Base-by-base conservation (phyloP, 2,329 filamentous ascomycete genomes). In the Aspergillus sp. region DNA sequence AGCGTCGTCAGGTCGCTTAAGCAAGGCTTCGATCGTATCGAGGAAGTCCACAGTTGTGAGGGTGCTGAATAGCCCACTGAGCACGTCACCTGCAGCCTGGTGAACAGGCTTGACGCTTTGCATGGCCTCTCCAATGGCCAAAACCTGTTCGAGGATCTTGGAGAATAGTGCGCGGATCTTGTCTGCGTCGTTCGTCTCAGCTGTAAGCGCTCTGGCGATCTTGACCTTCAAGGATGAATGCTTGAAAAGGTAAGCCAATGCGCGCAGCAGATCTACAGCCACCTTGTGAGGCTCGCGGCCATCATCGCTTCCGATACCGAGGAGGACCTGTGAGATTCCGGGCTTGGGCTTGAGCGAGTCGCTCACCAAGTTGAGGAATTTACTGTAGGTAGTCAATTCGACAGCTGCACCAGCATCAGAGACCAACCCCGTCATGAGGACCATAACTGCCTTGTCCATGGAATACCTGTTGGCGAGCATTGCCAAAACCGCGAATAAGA, bases 381-480 rank as follows among this genome's bases (percentile, higher is more conserved):
- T 91, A 64, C 87, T 85, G 61, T 95, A 84, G 9, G 91, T 88
- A 35, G 76, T 71, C 12, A 98, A 82, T 69, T 96, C 91, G n/a
- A 87, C 83, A 48, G 88, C 82, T 12, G 90, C 86, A 48, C 84
- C 82, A 69, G 96, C 95, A 37, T 85, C 81, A 59, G 86, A 86
- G 45, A 91, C 83, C 24, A 99, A 78, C 43, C 91, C 87, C 3
- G 85, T 84, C 58, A 90, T 83, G 73, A 98, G 93, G n/a, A 83
- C 83, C 40, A 88, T 78, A 39, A 95, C 85, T 63, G 84, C 85
- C 68, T 90, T 86, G 58, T 88, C 89, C n/a, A 86, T 82, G 4
- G 90, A 87, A 71, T 96, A 96, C 68, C 90, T 89, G 70, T 97
- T 91, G n/a, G 91, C 86, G 59, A 99, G 84, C 84, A 98, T 93